Percentiles rank a stretch among this genome's conserved stretches.
Conservation (phyloP, 129 eudicot species). For the Arctium lappa region DNA sequence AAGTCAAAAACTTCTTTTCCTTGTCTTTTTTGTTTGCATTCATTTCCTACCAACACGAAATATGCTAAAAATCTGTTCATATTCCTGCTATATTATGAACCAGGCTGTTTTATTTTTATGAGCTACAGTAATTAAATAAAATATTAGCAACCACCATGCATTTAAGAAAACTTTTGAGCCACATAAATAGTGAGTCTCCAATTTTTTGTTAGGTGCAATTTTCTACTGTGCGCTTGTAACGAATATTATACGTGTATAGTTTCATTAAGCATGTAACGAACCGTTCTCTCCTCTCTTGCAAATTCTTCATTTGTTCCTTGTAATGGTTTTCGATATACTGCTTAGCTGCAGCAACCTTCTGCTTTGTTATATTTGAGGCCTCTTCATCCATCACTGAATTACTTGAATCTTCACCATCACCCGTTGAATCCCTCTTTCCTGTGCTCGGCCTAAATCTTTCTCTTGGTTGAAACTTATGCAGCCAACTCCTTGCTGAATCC, state of each 20-base stretch:
- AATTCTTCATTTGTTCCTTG: constrained; percentile 91
- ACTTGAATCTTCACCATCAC: constrained; percentile 28
- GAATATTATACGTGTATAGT: background rate
- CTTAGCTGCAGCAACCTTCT: constrained; percentile 87
- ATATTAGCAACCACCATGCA: constrained; percentile 1
- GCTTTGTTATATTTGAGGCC: constrained; percentile 73
- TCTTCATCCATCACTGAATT: constrained; percentile 53
- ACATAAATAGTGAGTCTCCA: background rate
- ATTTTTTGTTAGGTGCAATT: background rate
- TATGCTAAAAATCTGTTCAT: background rate
- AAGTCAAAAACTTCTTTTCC: background rate
- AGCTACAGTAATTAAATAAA: background rate
- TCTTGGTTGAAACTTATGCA: constrained; percentile 43
- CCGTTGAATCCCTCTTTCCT: constrained; percentile 36
- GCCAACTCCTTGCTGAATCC: constrained; percentile 51
- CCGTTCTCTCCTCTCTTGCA: constrained; percentile 93
- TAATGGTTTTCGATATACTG: constrained; percentile 94
- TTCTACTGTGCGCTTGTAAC: background rate
- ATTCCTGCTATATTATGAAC: background rate
- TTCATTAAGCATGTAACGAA: constrained; percentile 22
- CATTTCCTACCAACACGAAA: background rate
- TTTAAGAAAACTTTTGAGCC: background rate
- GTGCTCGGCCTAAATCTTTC: constrained; percentile 34
- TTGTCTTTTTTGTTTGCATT: background rate
- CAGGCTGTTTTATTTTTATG: background rate